Base-by-base conservation (phyloP, 1,284 basidiomycete genomes). In the Inonotus obliquus region DNA sequence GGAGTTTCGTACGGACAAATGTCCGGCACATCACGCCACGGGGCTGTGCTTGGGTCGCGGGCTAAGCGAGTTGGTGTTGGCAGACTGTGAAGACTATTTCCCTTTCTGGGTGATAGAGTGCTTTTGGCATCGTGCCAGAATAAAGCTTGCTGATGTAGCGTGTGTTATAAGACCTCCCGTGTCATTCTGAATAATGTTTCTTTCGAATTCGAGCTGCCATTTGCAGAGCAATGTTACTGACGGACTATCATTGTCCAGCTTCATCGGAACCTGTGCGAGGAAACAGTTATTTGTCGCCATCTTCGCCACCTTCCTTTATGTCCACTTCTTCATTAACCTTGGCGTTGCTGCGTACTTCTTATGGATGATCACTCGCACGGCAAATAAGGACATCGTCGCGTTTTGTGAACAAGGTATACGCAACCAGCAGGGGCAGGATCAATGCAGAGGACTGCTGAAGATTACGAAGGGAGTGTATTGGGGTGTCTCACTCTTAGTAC, bases 251-350 rank as follows among this genome's bases (percentile, higher is more conserved):
- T 7, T 27, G 13, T 25, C 39, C 68, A 86, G 84, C 27, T 80
- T 87, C 61, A 75, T 84, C 45, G 86, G 87, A 25, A 77, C 79
- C 1, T 75, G 85, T 57, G 79, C 82, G 47, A 81, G 81, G 66
- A 86, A 86, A 67, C 83, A 84, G 69, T 67, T 74, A 1, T 85
- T 88, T 68, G 75, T 84, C 57, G 77, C 77, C 67, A 75, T 77
- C 29, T 87, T 86, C 66, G 75, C 81, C 3, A 82, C 81, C 65
- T 80, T 82, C 68, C 73, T 84, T 62, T 84, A 83, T 72, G 65
- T 78, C 62, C 83, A 87, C 72, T 79, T 86, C 67, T 44, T 81
- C 63, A 62, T 86, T 74, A 85, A 84, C 68, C 62, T 87, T 67
- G 76, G 71, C 23, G 77, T 81, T 57, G 82, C 81, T 32, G 71